Percentiles rank a stretch among this genome's conserved stretches.
These are phyloP conservation scores for Chamaecrista fasciculata DNA, from an alignment of 306 rosid genomes.

Conservation along the genomic window DNA sequence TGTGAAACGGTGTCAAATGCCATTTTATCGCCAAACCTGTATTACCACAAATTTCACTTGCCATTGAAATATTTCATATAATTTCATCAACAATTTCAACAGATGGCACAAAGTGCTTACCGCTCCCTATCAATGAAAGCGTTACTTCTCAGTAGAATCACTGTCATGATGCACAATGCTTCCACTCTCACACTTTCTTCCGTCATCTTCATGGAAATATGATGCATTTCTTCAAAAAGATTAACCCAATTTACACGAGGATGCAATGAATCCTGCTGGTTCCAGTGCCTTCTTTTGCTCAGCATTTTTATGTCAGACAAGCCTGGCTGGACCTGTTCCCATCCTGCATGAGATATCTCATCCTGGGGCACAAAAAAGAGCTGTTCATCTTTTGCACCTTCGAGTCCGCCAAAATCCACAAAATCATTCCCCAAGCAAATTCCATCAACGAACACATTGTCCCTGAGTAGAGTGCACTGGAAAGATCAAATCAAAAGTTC, in stretches of 20 bases:
- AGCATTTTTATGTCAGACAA: conserved; percentile 33
- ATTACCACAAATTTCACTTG: conserved; percentile 26
- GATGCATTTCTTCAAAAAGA: conserved; percentile 61
- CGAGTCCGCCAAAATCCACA: conserved; percentile 42
- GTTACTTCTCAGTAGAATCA: conserved; percentile 57
- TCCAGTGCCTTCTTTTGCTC: conserved; percentile 42
- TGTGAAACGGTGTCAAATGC: conserved; percentile 59
- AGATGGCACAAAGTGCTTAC: conserved; percentile 50
- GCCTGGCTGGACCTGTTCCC: conserved; percentile 14
- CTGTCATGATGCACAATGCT: conserved; percentile 60
- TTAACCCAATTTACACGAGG: conserved; percentile 59
- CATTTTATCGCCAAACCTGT: conserved; percentile 60
- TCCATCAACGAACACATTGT: conserved; percentile 63
- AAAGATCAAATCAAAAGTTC: conserved; percentile 95
- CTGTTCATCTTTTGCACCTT: conserved; percentile 37
- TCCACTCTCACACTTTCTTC: conserved; percentile 66
- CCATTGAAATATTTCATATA: not conserved
- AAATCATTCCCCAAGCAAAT: conserved; percentile 38
- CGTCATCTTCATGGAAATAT: conserved; percentile 49
- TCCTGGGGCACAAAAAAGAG: conserved; percentile 17
- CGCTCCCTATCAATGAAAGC: conserved; percentile 65
- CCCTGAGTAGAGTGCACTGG: conserved; percentile 99
- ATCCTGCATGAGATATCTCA: conserved; percentile 24
- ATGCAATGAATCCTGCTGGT: conserved; percentile 39
- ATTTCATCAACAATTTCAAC: conserved; percentile 24